Evolutionary conservation across 2,329 filamentous ascomycete species (phyloP).

Genomic region (Colletotrichum trifolii): DNA sequence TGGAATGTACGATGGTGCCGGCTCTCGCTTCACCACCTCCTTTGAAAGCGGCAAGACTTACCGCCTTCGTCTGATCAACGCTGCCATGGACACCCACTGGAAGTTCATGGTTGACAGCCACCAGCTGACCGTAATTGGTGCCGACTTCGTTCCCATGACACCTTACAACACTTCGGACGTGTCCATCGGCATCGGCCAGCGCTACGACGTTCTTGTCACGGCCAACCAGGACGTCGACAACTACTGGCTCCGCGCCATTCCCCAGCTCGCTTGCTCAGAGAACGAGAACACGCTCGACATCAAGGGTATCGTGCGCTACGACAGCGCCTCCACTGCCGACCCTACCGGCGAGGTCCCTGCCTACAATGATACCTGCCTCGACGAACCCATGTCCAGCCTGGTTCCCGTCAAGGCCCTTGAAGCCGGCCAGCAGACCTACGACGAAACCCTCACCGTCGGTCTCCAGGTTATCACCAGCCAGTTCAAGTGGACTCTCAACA

Average conservation of each 20-base stretch:
- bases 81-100: constrained; percentile 55
- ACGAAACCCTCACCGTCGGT: constrained; percentile 43
- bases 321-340: constrained; percentile 38
- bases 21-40: constrained; percentile 48
- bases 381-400: constrained; percentile 47
- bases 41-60: constrained; percentile 57
- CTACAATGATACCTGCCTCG: constrained; percentile 45
- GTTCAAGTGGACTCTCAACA: constrained; percentile 61
- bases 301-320: constrained; percentile 60
- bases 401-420: constrained; percentile 49
- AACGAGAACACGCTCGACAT: constrained; percentile 56
- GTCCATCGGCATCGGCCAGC: constrained; percentile 59
- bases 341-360: constrained; percentile 43
- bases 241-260: constrained; percentile 62
- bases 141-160: constrained; percentile 67
- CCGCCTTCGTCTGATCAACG: constrained; percentile 60
- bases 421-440: constrained; percentile 41
- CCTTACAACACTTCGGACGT: constrained; percentile 64
- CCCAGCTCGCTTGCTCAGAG: constrained; percentile 52
- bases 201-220: constrained; percentile 59
- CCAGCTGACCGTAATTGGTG: constrained; percentile 65
- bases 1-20: constrained; percentile 48
- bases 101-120: constrained; percentile 68
- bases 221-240: constrained; percentile 50
- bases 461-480: constrained; percentile 42